These are phyloP conservation scores for Dendrobium nobile DNA, from an alignment of 106 monocot genomes.

Conservation along the genomic window DNA sequence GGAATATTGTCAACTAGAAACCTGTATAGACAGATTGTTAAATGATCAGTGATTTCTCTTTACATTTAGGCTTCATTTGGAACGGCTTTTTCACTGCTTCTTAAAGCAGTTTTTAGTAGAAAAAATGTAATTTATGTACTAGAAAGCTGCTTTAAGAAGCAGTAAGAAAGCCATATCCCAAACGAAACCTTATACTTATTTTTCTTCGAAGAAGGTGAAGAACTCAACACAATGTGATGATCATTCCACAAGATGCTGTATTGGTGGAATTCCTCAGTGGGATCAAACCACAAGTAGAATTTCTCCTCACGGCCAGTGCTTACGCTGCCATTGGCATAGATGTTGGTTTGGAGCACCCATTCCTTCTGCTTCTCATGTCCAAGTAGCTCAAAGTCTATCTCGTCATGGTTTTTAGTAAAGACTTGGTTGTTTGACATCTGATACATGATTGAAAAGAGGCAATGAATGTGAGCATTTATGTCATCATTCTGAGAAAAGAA, in stretches of 20 bases:
- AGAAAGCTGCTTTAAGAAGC: no score
- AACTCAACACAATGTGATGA: slow-evolving; percentile 36
- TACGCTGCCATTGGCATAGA: slow-evolving; percentile 49
- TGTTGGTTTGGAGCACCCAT: slow-evolving; percentile 50
- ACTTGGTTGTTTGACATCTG: slow-evolving; percentile 42
- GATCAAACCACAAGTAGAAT: slow-evolving; percentile 49
- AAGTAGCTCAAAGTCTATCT: slow-evolving; percentile 57
- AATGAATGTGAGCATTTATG: background rate
- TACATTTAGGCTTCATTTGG: no score
- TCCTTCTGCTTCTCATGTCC: slow-evolving; percentile 36
- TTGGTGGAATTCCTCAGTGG: slow-evolving; percentile 29
- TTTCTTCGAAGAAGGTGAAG: background rate
- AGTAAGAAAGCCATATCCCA: no score
- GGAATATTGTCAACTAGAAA: slow-evolving; percentile 44
- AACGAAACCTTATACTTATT: no score
- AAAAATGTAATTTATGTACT: no score
- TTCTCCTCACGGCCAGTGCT: slow-evolving; percentile 46
- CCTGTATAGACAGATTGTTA: slow-evolving; percentile 20
- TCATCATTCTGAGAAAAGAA: no score
- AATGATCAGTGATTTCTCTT: no score
- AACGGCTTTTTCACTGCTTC: no score
- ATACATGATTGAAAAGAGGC: no score
- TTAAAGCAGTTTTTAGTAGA: no score
- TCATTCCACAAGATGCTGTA: slow-evolving; percentile 58
- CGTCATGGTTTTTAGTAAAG: slow-evolving; percentile 41